Conservation (phyloP, 257 asterid species). For the Henckelia pumila region DNA sequence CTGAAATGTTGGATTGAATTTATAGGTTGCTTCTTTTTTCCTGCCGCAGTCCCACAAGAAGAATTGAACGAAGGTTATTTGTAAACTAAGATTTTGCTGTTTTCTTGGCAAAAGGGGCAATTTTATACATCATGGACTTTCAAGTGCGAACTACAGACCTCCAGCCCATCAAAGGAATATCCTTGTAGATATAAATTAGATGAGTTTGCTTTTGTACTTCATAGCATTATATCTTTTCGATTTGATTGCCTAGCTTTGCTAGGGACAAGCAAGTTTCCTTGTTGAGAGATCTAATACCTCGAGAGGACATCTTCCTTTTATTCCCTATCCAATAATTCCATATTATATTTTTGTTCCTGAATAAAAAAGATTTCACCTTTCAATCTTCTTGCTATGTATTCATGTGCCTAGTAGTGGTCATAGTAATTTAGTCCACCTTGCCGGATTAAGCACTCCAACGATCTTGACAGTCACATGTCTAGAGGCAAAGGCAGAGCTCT, state of each 20-base stretch:
- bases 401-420: neutral
- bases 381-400: neutral
- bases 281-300: neutral
- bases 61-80: constrained; percentile 17
- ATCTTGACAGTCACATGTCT: neutral
- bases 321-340: neutral
- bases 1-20: constrained; percentile 72
- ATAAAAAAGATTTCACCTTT: neutral
- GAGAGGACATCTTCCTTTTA: neutral
- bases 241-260: neutral
- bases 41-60: constrained; percentile 44
- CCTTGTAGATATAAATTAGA: too few species aligned
- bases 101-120: neutral
- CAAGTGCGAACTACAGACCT: neutral
- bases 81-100: neutral
- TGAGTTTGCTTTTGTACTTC: neutral
- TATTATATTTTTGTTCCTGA: neutral
- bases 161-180: neutral
- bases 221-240: neutral
- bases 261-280: neutral
- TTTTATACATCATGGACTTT: neutral
- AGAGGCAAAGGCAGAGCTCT: neutral
- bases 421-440: neutral
- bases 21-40: constrained; percentile 74
- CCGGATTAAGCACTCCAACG: neutral